phyloP scores from a whole-genome alignment of 768 basidiomycete species.

The Tulasnella sp. region DNA sequence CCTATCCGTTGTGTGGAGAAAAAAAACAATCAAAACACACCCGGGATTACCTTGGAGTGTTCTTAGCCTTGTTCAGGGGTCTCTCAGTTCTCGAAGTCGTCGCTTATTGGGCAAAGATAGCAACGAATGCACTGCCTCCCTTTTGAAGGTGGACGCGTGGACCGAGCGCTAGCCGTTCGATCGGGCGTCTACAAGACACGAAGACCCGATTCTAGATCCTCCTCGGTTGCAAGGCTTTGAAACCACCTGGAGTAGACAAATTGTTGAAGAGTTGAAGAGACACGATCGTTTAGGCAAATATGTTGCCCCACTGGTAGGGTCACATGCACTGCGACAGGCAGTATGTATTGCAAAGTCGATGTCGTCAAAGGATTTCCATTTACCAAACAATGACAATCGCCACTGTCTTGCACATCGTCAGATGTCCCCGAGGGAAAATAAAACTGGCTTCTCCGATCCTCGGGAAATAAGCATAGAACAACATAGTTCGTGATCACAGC shows the following conservation, averaged over 20 bases:
- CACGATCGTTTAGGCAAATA: not conserved
- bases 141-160: not conserved
- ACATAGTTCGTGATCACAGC: not conserved
- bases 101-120: not conserved
- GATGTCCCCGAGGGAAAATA: not conserved
- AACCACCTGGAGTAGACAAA: not conserved
- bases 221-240: not conserved
- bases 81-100: not conserved
- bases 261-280: not conserved
- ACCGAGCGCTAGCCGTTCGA: not conserved
- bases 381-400: not conserved
- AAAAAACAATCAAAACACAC: not conserved
- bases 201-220: not conserved
- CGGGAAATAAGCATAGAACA: not conserved
- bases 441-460: not conserved
- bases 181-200: not conserved
- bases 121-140: not conserved
- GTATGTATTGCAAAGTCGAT: not conserved
- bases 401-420: slow-evolving; percentile 4
- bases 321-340: not conserved
- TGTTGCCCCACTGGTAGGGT: too few species aligned
- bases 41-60: not conserved
- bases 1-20: not conserved
- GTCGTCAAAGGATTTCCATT: slow-evolving; percentile 1
- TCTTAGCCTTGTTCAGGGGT: not conserved